Conservation (phyloP, 306 rosid species). For the Cucurbita maxima region DNA sequence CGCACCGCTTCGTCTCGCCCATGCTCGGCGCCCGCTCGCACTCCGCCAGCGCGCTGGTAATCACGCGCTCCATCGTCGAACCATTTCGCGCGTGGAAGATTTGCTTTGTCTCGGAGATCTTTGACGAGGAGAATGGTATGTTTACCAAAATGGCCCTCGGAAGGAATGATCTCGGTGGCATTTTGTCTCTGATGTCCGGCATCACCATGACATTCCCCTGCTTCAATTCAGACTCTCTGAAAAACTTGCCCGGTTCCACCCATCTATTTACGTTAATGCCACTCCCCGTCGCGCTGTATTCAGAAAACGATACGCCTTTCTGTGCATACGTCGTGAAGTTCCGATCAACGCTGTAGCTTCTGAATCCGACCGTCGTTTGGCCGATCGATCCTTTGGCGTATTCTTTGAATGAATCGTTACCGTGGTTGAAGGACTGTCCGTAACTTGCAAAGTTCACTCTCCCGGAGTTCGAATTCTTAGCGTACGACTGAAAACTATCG, state of each 20-base stretch:
- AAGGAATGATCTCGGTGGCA: conserved; percentile 63
- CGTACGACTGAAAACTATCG: conserved; percentile 50
- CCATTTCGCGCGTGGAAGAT: conserved; percentile 33
- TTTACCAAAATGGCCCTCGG: conserved; percentile 34
- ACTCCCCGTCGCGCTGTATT: conserved; percentile 14
- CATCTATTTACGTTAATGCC: conserved; percentile 30
- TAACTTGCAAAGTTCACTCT: conserved; percentile 42
- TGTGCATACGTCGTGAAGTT: conserved; percentile 36
- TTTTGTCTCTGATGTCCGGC: conserved; percentile 63
- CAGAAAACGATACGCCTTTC: conserved; percentile 35
- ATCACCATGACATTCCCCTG: conserved; percentile 50
- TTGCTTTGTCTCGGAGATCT: conserved; percentile 14
- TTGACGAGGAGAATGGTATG: conserved; percentile 37
- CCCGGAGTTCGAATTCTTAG: conserved; percentile 36
- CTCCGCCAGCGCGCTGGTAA: conserved; percentile 24
- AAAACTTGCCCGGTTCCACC: conserved; percentile 62
- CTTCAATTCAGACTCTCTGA: conserved; percentile 43
- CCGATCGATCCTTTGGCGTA: conserved; percentile 52
- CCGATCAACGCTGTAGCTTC: conserved; percentile 49
- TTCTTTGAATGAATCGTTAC: conserved; percentile 68
- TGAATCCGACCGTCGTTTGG: conserved; percentile 36
- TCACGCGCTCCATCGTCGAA: conserved; percentile 33
- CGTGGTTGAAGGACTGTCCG: conserved; percentile 67
- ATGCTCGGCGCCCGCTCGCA: conserved; percentile 54
- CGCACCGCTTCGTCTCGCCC: conserved; percentile 67